A percentile compares a stretch with the other conserved stretches of the same genome.
Evolutionary conservation across 257 asterid species (phyloP).

Genomic region (Capsicum chinense): DNA sequence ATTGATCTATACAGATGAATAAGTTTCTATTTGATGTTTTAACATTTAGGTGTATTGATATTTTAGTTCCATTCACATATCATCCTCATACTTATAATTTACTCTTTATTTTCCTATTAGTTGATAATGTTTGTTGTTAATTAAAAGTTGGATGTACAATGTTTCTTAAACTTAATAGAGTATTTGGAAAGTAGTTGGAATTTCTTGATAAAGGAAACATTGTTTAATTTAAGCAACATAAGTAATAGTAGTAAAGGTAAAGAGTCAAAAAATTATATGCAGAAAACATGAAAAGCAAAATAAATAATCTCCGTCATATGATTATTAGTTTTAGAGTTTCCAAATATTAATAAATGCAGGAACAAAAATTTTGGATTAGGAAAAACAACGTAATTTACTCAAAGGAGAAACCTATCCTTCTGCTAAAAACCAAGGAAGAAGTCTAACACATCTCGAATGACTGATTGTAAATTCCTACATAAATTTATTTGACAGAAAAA

Average conservation of each 20-base stretch:
- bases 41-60: background rate
- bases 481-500: constrained; percentile 1
- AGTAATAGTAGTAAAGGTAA: background rate
- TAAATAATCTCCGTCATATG: background rate
- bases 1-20: constrained; percentile 9
- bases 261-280: background rate
- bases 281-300: background rate
- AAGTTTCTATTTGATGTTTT: background rate
- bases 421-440: background rate
- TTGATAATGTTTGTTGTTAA: background rate
- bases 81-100: background rate
- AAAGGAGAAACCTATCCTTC: background rate
- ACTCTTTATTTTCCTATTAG: background rate
- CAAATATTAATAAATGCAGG: background rate
- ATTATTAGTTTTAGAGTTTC: background rate
- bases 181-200: constrained; percentile 10
- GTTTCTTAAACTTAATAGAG: background rate
- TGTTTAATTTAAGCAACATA: background rate
- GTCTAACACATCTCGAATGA: background rate
- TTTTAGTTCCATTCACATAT: background rate
- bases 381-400: background rate
- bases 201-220: background rate
- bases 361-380: background rate
- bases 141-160: background rate
- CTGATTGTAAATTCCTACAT: background rate